A percentile compares a stretch with the other conserved stretches of the same genome.
Evolutionary conservation across 2,329 filamentous ascomycete genomes (phyloP).

Genomic region (Verticillium isaacii): DNA sequence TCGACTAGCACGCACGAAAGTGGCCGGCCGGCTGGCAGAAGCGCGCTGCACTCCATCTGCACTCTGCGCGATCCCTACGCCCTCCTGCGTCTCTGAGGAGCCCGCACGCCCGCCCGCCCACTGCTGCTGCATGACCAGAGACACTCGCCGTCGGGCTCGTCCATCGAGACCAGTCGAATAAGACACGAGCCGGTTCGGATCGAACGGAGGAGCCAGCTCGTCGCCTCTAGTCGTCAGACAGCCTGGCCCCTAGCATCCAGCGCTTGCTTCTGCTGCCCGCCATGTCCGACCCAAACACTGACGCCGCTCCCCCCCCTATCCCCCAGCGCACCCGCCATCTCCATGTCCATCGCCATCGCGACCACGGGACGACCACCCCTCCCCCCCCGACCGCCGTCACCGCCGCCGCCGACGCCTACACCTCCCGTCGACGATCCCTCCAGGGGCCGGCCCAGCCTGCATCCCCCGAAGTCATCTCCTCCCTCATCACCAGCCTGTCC

Average conservation of each 20-base stretch:
- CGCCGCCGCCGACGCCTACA: not conserved
- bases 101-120: not conserved
- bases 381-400: not conserved
- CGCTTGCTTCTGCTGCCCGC: not conserved
- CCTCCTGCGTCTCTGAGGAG: not conserved
- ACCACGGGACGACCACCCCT: slow-evolving; percentile 1
- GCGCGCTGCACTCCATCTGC: not conserved
- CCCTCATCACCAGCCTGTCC: slow-evolving; percentile 64
- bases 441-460: slow-evolving; percentile 30
- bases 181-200: not conserved
- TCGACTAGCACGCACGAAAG: not conserved
- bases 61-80: not conserved
- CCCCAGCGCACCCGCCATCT: slow-evolving; percentile 12
- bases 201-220: not conserved
- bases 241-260: not conserved
- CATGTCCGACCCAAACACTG: not conserved
- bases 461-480: slow-evolving; percentile 66
- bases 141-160: not conserved
- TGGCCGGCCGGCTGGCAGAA: not conserved
- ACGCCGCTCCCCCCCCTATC: slow-evolving; percentile 12
- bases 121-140: not conserved
- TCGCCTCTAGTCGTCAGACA: too few species aligned
- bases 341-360: slow-evolving; percentile 8
- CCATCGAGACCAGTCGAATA: not conserved
- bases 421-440: slow-evolving; percentile 8